Evolutionary conservation across 2,329 filamentous ascomycete species (phyloP), one percentile per base, ranked within the genome.

Genomic region (Claviceps sp.): DNA sequence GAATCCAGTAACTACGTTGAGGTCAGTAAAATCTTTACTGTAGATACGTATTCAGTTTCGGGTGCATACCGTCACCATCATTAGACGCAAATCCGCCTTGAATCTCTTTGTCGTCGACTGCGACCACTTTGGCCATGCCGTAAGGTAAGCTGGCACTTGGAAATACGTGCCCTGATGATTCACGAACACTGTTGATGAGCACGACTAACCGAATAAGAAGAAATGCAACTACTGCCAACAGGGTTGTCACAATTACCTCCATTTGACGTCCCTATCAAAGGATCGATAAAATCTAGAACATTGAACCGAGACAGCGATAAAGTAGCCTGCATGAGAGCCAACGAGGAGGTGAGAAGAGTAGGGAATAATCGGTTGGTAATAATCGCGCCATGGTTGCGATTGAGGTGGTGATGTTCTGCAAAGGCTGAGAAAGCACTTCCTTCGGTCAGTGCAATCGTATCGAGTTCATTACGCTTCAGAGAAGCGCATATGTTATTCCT

Each of bases 81-180:
- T 59, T 59, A 26, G 60, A 60, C 5, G 62, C 55, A 24, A 57
- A 63, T 2, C 62, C 62, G 6, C 60, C 62, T 14, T 62, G 58
- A 3, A 54, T 54, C 36, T 63, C 61, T n/a, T 54, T 53, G 22
- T 59, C 55, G 2, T 58, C 58, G 43, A 63, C 61, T 20, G 61
- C 60, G 2, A 62, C 61, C 2, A 60, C 57, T 30, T 63, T 63
- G n/a, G 61, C 61, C 59, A 63, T 61, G 7, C 60, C 60, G 36
- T 61, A 63, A 5, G 61, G 61, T 45, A 63, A 47, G 8, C 59
- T 61, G 24, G 61, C 61, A 3, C 61, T 61, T 0, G 61, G 59
- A 37, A 63, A 63, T 14, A 63, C 62, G 53, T 63, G 59, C 16
- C 61, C 59, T 60, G 6, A 3, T 44, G 16, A 11, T 24, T 34